phyloP scores from a whole-genome alignment of 2,329 filamentous ascomycete species.

The Lasiodiplodia sp. region DNA sequence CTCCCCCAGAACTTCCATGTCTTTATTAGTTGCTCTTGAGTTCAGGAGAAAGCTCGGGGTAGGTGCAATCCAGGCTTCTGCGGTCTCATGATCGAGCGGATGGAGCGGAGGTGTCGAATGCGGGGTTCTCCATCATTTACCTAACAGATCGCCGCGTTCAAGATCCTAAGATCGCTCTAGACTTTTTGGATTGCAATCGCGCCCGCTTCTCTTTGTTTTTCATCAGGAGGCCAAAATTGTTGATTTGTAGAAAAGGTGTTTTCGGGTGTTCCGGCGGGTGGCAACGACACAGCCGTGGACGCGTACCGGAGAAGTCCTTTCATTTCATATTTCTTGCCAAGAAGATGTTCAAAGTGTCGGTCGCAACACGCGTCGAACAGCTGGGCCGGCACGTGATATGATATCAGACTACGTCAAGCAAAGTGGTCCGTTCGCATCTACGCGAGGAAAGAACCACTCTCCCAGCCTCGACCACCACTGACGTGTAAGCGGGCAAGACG shows the following conservation, averaged over 20 bases:
- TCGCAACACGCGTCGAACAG: constrained; percentile 6
- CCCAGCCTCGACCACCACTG: constrained; percentile 4
- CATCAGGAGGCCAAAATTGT: not conserved
- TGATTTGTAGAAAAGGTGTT: not conserved
- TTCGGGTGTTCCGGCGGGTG: not conserved
- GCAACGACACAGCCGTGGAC: not conserved
- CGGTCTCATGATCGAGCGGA: not conserved
- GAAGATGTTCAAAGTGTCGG: constrained; percentile 7
- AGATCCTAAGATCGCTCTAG: not conserved
- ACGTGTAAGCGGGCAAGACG: not conserved
- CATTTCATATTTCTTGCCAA: not conserved
- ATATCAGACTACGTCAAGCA: constrained; percentile 22
- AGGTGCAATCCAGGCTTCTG: not conserved
- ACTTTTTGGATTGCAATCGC: too few relatives aligned
- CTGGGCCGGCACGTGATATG: constrained; percentile 15
- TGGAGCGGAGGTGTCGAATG: not conserved
- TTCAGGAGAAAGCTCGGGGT: not conserved
- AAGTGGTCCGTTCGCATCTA: constrained; percentile 3
- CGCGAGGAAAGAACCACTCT: constrained; percentile 11
- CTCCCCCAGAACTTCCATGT: not conserved
- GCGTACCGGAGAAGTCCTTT: not conserved
- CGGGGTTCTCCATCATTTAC: constrained; percentile 16
- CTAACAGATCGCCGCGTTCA: constrained; percentile 1
- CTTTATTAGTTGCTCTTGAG: not conserved
- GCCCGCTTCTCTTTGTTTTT: too few relatives aligned